Evolutionary conservation across 179 eudicot species (phyloP), one percentile per base, ranked within the genome.

Genomic region (Drosera spatulata): DNA sequence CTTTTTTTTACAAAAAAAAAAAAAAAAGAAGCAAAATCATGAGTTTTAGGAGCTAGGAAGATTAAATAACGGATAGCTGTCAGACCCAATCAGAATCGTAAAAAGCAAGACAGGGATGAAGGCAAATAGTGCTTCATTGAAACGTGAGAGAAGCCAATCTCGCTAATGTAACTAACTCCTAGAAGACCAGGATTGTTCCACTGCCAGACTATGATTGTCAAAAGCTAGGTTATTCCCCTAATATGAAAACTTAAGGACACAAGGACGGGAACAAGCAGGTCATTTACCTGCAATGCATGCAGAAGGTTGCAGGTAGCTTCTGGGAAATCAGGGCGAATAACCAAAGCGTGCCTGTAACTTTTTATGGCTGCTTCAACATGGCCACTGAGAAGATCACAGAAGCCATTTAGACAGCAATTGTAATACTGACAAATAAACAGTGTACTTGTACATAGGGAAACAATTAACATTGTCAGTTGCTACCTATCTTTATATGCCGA

Each of bases 261-360:
- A 13, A 51, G 14, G 6, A 6, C 3, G 33, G 14, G 14, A 13
- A 10, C 3, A 51, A 4, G 4, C 3, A 3, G 14, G 22, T 11
- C 4, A 50, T 33, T 56, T 68, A 89, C 99, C 99, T 89, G 96
- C 68, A 93, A 78, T 40, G 99, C 81, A 71, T 93, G 96, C 48
- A 93, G 89, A 64, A 93, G 97, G 76, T 93, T 93, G 72, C 99
- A 89, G 50, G 96, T 89, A 49, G 99, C 97, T 81, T 89, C 96
- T 5, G 96, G 96, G 65, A 93, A 93, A 79, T 93, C 96, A 64
- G 96, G 85, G 55, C 99, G 86, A 62, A 86, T 60, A 61, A 60
- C 43, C 77, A 93, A 77, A 39, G 99, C 96, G 56, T 93, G 96
- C 76, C 74, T 86, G 64, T 89, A 93, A 70, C 93, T 89, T 71